Conservation (phyloP, 2,329 filamentous ascomycete species). For the Penicillium sp. region DNA sequence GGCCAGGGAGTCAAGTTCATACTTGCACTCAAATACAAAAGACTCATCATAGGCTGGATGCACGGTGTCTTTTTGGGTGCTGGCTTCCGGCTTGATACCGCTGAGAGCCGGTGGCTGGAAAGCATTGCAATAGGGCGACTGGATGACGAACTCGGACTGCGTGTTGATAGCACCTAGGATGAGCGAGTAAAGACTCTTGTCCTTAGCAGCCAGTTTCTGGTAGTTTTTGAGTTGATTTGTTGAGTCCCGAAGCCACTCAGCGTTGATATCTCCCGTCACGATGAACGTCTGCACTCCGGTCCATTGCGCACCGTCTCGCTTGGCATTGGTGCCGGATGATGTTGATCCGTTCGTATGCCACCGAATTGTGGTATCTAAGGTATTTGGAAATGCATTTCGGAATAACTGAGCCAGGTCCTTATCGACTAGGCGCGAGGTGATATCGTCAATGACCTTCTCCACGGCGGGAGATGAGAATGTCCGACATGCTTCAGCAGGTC, state of each 20-base stretch:
- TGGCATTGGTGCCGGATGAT: slow-evolving; percentile 30
- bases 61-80: slow-evolving; percentile 78
- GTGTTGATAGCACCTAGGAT: slow-evolving; percentile 95
- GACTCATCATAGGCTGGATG: slow-evolving; percentile 82
- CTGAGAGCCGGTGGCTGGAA: slow-evolving; percentile 92
- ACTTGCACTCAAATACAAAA: slow-evolving; percentile 96
- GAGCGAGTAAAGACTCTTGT: slow-evolving; percentile 71
- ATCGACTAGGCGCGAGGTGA: slow-evolving; percentile 76
- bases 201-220: slow-evolving; percentile 77
- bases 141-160: slow-evolving; percentile 90
- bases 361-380: slow-evolving; percentile 81
- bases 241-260: slow-evolving; percentile 87
- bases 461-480: slow-evolving; percentile 86
- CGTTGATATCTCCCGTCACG: slow-evolving; percentile 89
- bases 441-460: slow-evolving; percentile 79
- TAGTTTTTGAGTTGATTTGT: slow-evolving; percentile 93
- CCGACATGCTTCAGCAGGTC: slow-evolving; percentile 75
- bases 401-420: slow-evolving; percentile 88
- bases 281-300: slow-evolving; percentile 86
- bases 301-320: slow-evolving; percentile 63
- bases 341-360: slow-evolving; percentile 69
- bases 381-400: slow-evolving; percentile 92
- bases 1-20: slow-evolving; percentile 92
- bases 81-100: slow-evolving; percentile 66
- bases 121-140: slow-evolving; percentile 95